Conservation (phyloP, 306 rosid genomes). For the Begonia loranthoides region DNA sequence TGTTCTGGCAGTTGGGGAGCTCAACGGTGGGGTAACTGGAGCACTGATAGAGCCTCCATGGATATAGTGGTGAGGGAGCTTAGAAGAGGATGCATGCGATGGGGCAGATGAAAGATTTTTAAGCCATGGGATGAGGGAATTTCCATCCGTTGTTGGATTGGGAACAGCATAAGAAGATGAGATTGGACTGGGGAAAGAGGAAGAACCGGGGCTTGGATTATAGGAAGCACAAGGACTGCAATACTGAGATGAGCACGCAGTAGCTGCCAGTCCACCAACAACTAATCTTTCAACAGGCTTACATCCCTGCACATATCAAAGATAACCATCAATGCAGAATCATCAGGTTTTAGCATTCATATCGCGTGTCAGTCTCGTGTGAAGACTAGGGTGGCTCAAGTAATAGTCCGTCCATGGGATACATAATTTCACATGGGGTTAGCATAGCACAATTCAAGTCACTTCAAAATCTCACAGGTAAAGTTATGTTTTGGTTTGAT, state of each 20-base stretch:
- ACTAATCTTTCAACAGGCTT: too few species aligned
- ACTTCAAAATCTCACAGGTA: too few species aligned
- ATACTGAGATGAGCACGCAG: constrained; percentile 41
- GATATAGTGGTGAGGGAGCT: constrained; percentile 28
- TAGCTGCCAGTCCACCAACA: constrained; percentile 9
- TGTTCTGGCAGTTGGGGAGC: constrained; percentile 46
- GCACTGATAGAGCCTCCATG: constrained; percentile 50
- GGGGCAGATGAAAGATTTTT: constrained; percentile 42
- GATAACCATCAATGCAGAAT: too few species aligned
- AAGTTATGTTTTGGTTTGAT: too few species aligned
- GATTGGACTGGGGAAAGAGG: constrained; percentile 41
- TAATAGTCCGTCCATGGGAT: too few species aligned
- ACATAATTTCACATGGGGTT: too few species aligned
- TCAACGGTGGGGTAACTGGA: constrained; percentile 48
- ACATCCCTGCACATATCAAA: too few species aligned
- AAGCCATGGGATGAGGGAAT: constrained; percentile 57
- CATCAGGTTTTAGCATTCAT: too few species aligned
- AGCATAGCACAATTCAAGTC: too few species aligned
- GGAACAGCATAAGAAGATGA: constrained; percentile 28
- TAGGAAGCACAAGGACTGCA: constrained; percentile 34
- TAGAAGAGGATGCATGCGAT: constrained; percentile 32
- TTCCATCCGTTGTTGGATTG: constrained; percentile 31
- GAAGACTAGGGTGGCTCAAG: too few species aligned
- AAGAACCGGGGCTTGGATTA: constrained; percentile 46
- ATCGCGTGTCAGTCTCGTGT: too few species aligned